Evolutionary conservation across 495 filamentous ascomycete species (phyloP), one percentile per base, ranked within the genome.

Genomic region (Aspergillus cavernicola): DNA sequence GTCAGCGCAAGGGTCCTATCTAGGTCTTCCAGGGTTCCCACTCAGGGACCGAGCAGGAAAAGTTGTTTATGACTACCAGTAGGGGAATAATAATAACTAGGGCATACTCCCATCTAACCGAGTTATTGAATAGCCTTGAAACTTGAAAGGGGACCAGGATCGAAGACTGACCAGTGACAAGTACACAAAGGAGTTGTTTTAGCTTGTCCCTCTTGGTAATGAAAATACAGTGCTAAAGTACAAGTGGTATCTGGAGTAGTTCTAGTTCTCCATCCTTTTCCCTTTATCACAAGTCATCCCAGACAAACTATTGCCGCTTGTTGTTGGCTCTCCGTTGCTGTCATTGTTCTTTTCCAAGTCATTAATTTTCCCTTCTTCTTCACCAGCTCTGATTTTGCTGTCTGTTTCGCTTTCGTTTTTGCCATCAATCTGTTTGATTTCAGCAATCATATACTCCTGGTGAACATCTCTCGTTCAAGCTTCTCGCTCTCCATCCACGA

Each of bases 371-470:
- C 45, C 40, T 44, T 53, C 24, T 19, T 13, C 47, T 45, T 51
- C 24, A 16, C 8, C 36, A 43, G 31, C 42, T 45, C 52, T 48
- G 37, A 55, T 59, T 63, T 65, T 66, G 57, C 53, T 45, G 23
- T 56, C 38, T 18, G 39, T 9, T 15, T 55, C 18, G 36, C 50
- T 58, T 28, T 58, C 39, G 45, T 44, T 58, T 29, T 56, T 45
- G 19, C 33, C 31, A 15, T 36, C 22, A 16, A 31, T 40, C 20
- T 11, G 33, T 37, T 48, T 39, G 20, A 16, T 38, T 22, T 46
- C 15, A 31, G 5, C 50, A 56, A 51, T 56, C n/a, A 28, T 56
- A 50, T 45, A 50, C 39, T 24, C 26, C 20, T 46, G 11, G 22
- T 23, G 39, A 50, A 50, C 38, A 24, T 33, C 46, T 40, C 26